Evolutionary conservation across 78 protist species (phyloP).

Genomic region (Neovahlkampfia damariscottae): DNA sequence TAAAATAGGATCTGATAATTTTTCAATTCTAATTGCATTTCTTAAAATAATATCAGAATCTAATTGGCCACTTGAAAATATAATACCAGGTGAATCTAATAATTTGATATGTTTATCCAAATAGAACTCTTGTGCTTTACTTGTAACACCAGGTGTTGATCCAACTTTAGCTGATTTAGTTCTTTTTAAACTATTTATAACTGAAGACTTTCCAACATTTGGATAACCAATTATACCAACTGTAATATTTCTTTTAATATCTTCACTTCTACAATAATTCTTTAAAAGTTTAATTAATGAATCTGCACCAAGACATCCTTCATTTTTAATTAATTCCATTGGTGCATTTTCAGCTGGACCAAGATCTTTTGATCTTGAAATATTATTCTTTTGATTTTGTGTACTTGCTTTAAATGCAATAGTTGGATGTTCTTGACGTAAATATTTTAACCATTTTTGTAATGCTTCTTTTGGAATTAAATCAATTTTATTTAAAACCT

Average conservation of each 20-base stretch:
- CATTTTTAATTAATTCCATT: too few relatives aligned
- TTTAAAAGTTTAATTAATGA: conserved; percentile 45
- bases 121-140: conserved; percentile 47
- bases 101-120: conserved; percentile 74
- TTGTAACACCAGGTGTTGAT: conserved; percentile 77
- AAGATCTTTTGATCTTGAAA: neutral
- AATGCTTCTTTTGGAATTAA: conserved; percentile 64
- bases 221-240: conserved; percentile 94
- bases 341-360: too few relatives aligned
- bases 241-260: conserved; percentile 57
- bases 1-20: conserved; percentile 34
- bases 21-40: conserved; percentile 45
- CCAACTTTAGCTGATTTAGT: conserved; percentile 68
- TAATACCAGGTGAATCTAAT: conserved; percentile 88
- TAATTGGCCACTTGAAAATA: conserved; percentile 12
- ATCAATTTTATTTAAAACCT: conserved; percentile 87
- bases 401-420: neutral
- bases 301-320: conserved; percentile 57
- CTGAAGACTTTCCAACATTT: conserved; percentile 91
- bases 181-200: conserved; percentile 91
- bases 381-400: neutral
- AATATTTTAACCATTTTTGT: conserved; percentile 15
- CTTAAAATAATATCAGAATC: conserved; percentile 33
- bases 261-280: conserved; percentile 64
- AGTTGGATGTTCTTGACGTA: conserved; percentile 5